Evolutionary conservation across 176 grass and related monocot genomes (phyloP).

Genomic region (Aegilops umbellulata): DNA sequence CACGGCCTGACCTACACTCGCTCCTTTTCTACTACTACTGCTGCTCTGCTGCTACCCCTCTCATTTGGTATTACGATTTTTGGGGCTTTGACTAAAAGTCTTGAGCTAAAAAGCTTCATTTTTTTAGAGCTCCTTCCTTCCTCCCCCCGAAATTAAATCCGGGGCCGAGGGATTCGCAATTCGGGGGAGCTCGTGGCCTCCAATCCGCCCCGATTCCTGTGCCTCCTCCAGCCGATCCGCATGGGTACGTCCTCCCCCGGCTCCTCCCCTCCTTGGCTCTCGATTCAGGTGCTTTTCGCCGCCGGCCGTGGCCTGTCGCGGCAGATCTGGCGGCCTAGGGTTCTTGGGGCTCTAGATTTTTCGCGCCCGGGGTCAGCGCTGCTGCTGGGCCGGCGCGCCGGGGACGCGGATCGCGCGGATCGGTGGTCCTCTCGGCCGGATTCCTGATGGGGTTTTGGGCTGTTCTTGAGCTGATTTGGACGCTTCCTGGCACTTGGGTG

Average conservation of each 20-base stretch:
- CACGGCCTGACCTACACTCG: constrained; percentile 65
- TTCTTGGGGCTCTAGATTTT: constrained; percentile 19
- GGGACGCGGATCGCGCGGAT: constrained; percentile 38
- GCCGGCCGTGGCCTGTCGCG: constrained; percentile 19
- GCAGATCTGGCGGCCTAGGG: constrained; percentile 60
- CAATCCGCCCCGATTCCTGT: constrained; percentile 39
- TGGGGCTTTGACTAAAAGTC: constrained; percentile 52
- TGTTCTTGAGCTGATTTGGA: constrained; percentile 7
- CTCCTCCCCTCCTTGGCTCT: constrained; percentile 26
- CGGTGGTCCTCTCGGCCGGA: constrained; percentile 35
- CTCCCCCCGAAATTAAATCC: constrained; percentile 36
- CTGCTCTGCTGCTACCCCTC: constrained; percentile 34
- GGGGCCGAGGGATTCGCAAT: constrained; percentile 19
- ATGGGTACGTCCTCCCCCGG: constrained; percentile 45
- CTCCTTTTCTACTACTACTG: constrained; percentile 75
- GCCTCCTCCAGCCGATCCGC: constrained; percentile 24
- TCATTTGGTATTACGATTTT: constrained; percentile 69
- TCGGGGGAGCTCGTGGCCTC: constrained; percentile 31
- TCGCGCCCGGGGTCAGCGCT: neutral
- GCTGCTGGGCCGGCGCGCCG: neutral
- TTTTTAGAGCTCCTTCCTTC: constrained; percentile 47
- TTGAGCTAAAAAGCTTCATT: constrained; percentile 57
- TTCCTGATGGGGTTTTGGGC: constrained; percentile 32
- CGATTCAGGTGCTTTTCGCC: constrained; percentile 39
- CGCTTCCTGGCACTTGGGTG: constrained; percentile 7